Percentiles rank a stretch among this genome's conserved stretches.
Conservation (phyloP, 2,329 filamentous ascomycete genomes). For the Akanthomyces muscarius region DNA sequence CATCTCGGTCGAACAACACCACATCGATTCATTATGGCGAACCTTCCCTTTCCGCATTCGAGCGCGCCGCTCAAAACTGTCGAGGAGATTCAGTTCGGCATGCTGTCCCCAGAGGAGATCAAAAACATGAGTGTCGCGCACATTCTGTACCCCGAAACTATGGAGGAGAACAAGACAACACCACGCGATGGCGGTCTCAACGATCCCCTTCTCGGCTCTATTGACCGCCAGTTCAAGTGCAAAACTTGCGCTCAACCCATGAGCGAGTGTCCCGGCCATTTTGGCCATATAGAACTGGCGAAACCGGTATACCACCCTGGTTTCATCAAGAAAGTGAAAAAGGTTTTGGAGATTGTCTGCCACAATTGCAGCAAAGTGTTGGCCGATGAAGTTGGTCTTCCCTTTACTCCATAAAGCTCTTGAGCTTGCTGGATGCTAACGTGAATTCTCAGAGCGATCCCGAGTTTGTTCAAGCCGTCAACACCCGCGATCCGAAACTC, state of each 20-base stretch:
- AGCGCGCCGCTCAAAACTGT: slow-evolving; percentile 96
- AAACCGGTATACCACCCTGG: slow-evolving; percentile 93
- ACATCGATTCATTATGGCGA: slow-evolving; percentile 68
- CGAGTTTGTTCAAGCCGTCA: slow-evolving; percentile 76
- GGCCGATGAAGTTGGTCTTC: slow-evolving; percentile 91
- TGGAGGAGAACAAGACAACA: slow-evolving; percentile 92
- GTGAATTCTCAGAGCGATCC: slow-evolving; percentile 67
- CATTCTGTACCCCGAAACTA: slow-evolving; percentile 97
- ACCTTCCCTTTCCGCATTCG: slow-evolving; percentile 84
- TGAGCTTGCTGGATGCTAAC: slow-evolving; percentile 58
- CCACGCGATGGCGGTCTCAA: slow-evolving; percentile 91
- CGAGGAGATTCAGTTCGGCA: slow-evolving; percentile 97
- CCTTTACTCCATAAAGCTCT: slow-evolving; percentile 52
- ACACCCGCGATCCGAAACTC: slow-evolving; percentile 84
- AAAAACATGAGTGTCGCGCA: slow-evolving; percentile 98
- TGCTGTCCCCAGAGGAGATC: slow-evolving; percentile 97
- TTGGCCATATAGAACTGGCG: slow-evolving; percentile 96
- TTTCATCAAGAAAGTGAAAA: slow-evolving; percentile 99
- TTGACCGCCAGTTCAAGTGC: slow-evolving; percentile 93
- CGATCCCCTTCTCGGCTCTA: slow-evolving; percentile 91
- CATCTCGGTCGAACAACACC: slow-evolving; percentile 8
- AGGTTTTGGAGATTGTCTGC: slow-evolving; percentile 97
- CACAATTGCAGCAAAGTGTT: slow-evolving; percentile 98
- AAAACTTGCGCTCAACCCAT: slow-evolving; percentile 95
- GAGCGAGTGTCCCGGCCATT: slow-evolving; percentile 94